phyloP scores from a whole-genome alignment of 495 filamentous ascomycete species.

The Darksidea phi region DNA sequence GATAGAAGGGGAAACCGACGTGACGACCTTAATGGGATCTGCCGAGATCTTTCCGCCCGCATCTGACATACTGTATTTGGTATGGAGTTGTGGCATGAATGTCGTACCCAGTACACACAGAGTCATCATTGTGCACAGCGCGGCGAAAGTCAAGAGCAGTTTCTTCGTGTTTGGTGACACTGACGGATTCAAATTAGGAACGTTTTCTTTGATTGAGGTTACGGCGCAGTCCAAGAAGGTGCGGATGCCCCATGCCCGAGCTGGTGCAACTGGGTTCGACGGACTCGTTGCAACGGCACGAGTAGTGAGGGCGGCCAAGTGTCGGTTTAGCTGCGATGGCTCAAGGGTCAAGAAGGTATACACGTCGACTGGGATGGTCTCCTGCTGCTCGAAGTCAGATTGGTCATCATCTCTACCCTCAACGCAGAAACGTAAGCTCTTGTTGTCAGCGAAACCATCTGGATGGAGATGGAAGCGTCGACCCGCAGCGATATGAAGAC shows the following conservation, averaged over 20 bases:
- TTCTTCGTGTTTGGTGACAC: not conserved
- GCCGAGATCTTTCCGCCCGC: not conserved
- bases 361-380: constrained; percentile 30
- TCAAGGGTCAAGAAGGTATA: constrained; percentile 26
- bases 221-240: too few relatives aligned
- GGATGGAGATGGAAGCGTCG: constrained; percentile 21
- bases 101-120: not conserved
- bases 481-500: constrained; percentile 21
- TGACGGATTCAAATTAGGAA: not conserved
- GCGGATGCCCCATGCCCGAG: too few relatives aligned
- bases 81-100: not conserved
- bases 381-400: constrained; percentile 7
- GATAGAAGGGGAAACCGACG: not conserved
- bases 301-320: constrained; percentile 12
- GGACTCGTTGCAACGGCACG: not conserved
- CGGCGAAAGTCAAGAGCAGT: not conserved
- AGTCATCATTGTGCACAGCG: not conserved
- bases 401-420: constrained; percentile 19
- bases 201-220: too few relatives aligned
- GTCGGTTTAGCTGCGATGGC: constrained; percentile 32
- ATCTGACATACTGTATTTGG: not conserved
- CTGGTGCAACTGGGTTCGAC: too few relatives aligned
- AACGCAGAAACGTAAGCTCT: constrained; percentile 25
- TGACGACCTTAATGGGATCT: not conserved
- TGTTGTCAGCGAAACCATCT: constrained; percentile 7